Base-by-base conservation (phyloP, 148 eudicot species). In the Diospyros lotus region DNA sequence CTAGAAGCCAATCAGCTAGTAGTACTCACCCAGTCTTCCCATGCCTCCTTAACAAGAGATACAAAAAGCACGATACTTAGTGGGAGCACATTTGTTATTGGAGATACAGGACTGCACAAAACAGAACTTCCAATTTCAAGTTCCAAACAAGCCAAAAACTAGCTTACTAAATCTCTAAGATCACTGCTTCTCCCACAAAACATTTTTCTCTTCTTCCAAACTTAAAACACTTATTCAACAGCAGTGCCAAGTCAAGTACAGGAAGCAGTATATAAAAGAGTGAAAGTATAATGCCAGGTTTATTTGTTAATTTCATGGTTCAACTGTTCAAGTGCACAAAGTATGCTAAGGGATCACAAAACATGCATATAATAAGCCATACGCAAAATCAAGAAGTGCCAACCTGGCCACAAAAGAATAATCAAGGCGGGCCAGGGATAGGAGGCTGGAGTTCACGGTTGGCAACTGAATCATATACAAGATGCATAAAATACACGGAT, bases 1-100 rank as follows among this genome's bases (percentile, higher is more conserved):
- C 45, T 68, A 75, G 40, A 48, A 71, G 60, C 41, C 68, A 11
- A 64, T 12, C 46, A 55, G 50, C 42, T 42, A 58, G 53, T 14
- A 68, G 73, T 66, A 80, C 97, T 89, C 87, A 92, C 98, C 98
- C 97, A 92, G 74, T 95, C 98, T 76, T 95, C 98, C 89, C 89
- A 95, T 80, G 97, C 97, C 77, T 95, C 98, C 85, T 92, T 95
- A 72, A 92, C 83, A 73, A 95, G 98, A 80, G 97, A 90, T 72
- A 92, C 90, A 78, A 90, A 69, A 81, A 95, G 96, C 87, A 95
- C 97, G 70, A 95, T 63, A 69, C 93, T 80, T 69, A 95, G 84
- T 56, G 98, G 98, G 72, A 91, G 86, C 83, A 95, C 97, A 81
- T 95, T 92, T 74, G 98, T 95, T 60, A 90, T 77, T 45, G 98